A percentile compares a stretch with the other conserved stretches of the same genome.
Evolutionary conservation across 768 basidiomycete species (phyloP).

Genomic region (Trametes cubensis): DNA sequence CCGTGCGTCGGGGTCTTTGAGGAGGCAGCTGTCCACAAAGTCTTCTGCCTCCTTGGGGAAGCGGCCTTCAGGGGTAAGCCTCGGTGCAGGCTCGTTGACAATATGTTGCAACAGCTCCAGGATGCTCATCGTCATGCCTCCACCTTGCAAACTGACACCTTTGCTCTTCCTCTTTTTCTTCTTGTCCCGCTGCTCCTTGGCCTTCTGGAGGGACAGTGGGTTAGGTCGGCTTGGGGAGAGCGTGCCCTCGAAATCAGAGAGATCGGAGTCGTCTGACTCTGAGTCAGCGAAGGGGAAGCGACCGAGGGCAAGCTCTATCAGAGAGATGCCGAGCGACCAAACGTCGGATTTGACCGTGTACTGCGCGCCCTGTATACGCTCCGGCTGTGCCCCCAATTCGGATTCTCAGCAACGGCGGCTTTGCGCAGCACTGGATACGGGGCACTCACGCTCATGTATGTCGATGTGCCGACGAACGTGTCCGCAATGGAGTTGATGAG

Average conservation of each 20-base stretch:
- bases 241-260: conserved; percentile 79
- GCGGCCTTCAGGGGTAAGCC: conserved; percentile 72
- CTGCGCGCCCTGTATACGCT: conserved; percentile 97
- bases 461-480: conserved; percentile 98
- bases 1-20: conserved; percentile 85
- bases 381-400: conserved; percentile 62
- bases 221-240: conserved; percentile 72
- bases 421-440: not conserved
- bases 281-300: conserved; percentile 96
- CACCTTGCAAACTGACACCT: conserved; percentile 92
- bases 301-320: conserved; percentile 95
- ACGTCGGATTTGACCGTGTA: conserved; percentile 99
- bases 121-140: conserved; percentile 98
- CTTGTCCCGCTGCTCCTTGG: conserved; percentile 49
- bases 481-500: conserved; percentile 98
- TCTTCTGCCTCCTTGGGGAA: conserved; percentile 75
- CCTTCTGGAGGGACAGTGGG: conserved; percentile 39
- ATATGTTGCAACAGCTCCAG: conserved; percentile 96
- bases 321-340: conserved; percentile 96
- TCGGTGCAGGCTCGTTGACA: conserved; percentile 96
- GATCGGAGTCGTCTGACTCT: conserved; percentile 71
- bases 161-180: conserved; percentile 86
- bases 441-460: conserved; percentile 94
- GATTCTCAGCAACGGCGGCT: not conserved
- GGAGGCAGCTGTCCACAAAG: conserved; percentile 88